These are phyloP conservation scores for Pseudozyma hubeiensis DNA, from an alignment of 1,284 basidiomycete species.

Conservation along the genomic window DNA sequence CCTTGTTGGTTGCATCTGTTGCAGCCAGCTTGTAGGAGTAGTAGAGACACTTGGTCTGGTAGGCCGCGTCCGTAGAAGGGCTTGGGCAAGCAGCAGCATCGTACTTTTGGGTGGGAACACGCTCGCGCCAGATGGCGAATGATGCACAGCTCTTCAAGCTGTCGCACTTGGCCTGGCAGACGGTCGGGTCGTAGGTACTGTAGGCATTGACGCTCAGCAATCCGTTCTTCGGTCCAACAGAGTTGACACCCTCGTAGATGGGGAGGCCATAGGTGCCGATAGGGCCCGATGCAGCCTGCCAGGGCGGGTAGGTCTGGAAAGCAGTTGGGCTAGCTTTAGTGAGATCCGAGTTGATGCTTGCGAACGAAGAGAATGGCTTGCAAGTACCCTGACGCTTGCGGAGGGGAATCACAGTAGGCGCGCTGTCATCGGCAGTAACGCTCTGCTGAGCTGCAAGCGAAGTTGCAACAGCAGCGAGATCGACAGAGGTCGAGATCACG, in stretches of 20 bases:
- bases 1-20: constrained; percentile 1
- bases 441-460: constrained; percentile 1
- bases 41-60: constrained; percentile 7
- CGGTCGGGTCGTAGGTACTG: not conserved
- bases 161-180: not conserved
- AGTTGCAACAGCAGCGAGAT: not conserved
- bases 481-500: not conserved
- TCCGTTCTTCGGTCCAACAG: constrained; percentile 9
- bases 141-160: not conserved
- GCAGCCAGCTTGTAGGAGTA: constrained; percentile 2
- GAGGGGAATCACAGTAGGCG: not conserved
- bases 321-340: too few species aligned
- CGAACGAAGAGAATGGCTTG: not conserved
- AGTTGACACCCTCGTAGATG: not conserved
- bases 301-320: not conserved
- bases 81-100: not conserved
- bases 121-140: constrained; percentile 6
- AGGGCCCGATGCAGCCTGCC: not conserved
- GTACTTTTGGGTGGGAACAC: not conserved
- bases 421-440: not conserved
- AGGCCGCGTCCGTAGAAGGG: not conserved
- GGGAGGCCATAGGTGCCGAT: not conserved
- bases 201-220: constrained; percentile 3
- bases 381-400: not conserved
- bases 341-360: not conserved